Base-by-base conservation (phyloP, 495 filamentous ascomycete species). In the Rusavskia elegans region DNA sequence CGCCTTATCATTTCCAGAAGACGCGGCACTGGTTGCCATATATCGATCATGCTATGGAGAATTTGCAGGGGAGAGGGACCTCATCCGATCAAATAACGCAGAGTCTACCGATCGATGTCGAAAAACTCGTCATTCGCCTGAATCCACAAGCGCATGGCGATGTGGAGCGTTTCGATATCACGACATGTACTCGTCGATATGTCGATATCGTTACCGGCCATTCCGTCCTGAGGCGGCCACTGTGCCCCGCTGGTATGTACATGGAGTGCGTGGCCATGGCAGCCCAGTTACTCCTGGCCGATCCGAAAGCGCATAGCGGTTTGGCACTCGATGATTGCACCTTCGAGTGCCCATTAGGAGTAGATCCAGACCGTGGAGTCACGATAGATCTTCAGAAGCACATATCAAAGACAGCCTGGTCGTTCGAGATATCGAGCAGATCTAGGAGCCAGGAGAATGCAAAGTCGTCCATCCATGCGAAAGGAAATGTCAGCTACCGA, bases 191-290 rank as follows among this genome's bases (percentile, higher is more conserved):
- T 29, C 36, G 42, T 29, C 32, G 51, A 30, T 58, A 46, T 54
- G 14, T 23, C 21, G 42, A 36, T 10, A n/a, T 54, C n/a, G 45
- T 58, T n/a, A 1, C 36, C 5, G 61, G 62, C 37, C 61, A 68
- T 38, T 57, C 52, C 20, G 52, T 68, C 11, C 40, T 55, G 1
- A 20, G 49, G 20, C 40, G 52, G 45, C 50, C 59, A 5, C 37
- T 66, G 30, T 68, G 66, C 46, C 66, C 66, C 7, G 60, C 65
- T 11, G 66, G 66, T 10, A 60, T 66, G 60, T 69, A 69, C 55
- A 56, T 68, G 53, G 68, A 70, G 49, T 54, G 51, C 19, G 66
- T 53, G 0, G 51, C 55, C 11, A 59, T 56, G 56, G 59, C 60
- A 9, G 42, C 54, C 11, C 55, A 64, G 50, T 48, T 53, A 27